These are phyloP conservation scores for Agaricus blazei DNA, from an alignment of 768 basidiomycete genomes.

Conservation along the genomic window DNA sequence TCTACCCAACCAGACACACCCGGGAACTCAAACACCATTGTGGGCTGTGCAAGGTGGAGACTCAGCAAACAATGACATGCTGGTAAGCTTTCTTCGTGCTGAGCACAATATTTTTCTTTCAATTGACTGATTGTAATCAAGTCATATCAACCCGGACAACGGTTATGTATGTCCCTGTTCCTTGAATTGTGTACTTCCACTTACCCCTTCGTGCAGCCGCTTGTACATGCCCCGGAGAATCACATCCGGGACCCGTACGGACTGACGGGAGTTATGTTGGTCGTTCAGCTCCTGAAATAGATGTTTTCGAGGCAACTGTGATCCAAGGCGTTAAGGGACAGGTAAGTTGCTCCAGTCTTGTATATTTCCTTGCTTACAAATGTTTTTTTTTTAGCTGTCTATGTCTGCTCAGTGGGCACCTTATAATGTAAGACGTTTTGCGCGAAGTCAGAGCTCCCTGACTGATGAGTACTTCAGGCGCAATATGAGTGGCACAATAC, in stretches of 20 bases:
- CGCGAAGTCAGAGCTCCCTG: not conserved
- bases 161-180: conserved; percentile 20
- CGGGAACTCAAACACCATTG: conserved; percentile 43
- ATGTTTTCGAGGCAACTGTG: conserved; percentile 54
- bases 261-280: conserved; percentile 52
- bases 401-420: conserved; percentile 50
- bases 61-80: conserved; percentile 29
- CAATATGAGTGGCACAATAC: conserved; percentile 48
- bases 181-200: not conserved
- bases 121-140: conserved; percentile 6
- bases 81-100: conserved; percentile 18
- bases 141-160: conserved; percentile 70
- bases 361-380: not conserved
- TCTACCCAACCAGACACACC: conserved; percentile 67
- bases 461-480: conserved; percentile 19
- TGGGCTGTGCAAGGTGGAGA: conserved; percentile 39
- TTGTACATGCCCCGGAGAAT: conserved; percentile 36
- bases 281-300: conserved; percentile 61
- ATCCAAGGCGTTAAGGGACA: conserved; percentile 21
- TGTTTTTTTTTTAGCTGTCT: conserved; percentile 30
- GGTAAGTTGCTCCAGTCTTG: conserved; percentile 10
- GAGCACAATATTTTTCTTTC: not conserved
- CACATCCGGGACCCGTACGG: conserved; percentile 33
- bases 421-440: conserved; percentile 44
- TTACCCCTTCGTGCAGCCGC: conserved; percentile 19